Evolutionary conservation across 306 rosid species (phyloP), one percentile per base, ranked within the genome.

Genomic region (Inga oerstediana): DNA sequence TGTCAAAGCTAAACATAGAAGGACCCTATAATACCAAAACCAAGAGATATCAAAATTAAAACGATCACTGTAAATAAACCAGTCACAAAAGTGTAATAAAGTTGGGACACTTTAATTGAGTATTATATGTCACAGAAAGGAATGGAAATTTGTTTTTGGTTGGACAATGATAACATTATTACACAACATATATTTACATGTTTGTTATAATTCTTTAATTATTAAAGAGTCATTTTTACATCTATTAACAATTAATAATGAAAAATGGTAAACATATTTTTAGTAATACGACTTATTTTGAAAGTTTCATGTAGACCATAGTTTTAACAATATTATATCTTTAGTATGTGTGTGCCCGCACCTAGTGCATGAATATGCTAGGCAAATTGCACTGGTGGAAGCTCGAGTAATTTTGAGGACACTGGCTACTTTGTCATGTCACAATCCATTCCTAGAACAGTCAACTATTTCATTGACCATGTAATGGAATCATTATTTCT

Each of bases 1-100:
- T 43, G 75, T 14, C 52, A 58, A 65, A 16, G 68, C 5, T 66
- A 67, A 72, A 58, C 13, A 54, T 77, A 76, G 71, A 71, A 83
- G 56, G 78, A 64, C 27, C 56, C 30, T 44, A 41, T 69, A 74
- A 78, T n/a, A 79, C 22, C 69, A 46, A 78, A 85, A 43, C 72
- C 10, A 76, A n/a, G 73, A 69, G 46, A 41, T 41, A 61, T 32
- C 13, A 73, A 56, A 85, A 65, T 72, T 62, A 34, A n/a, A 73
- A 16, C 19, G 35, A 72, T 7, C 24, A 41, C 68, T 65, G 8
- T 58, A 64, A 22, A 22, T 61, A 66, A 32, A 37, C 8, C 67
- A n/a, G 43, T 22, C 68, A 68, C 72, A 51, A 3, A 68, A 37
- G 11, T 51, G 49, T 34, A 0, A 9, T 15, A 41, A 68, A 37